A percentile compares a stretch with the other conserved stretches of the same genome.
Evolutionary conservation across 805 yeast species (phyloP).

Genomic region (Jamesozyma piceae): DNA sequence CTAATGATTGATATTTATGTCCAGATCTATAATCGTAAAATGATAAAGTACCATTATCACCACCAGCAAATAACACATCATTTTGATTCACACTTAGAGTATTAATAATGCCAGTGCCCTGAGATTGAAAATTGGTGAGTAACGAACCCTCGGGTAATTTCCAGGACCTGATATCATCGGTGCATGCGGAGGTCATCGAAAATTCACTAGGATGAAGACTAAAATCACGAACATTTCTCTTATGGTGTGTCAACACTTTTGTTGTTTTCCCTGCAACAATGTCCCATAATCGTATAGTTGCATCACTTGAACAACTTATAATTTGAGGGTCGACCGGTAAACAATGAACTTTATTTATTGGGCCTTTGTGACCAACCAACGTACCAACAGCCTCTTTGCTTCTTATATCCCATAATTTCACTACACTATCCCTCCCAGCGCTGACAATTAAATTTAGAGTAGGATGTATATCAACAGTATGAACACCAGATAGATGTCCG

Average conservation of each 20-base stretch:
- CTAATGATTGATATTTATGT: constrained; percentile 43
- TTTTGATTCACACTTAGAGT: constrained; percentile 53
- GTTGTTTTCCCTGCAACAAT: constrained; percentile 61
- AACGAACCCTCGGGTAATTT: constrained; percentile 67
- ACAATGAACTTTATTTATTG: constrained; percentile 60
- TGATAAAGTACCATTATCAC: constrained; percentile 69
- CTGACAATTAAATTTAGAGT: constrained; percentile 71
- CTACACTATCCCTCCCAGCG: constrained; percentile 82
- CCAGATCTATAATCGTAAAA: constrained; percentile 77
- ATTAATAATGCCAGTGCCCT: constrained; percentile 44
- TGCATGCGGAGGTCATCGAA: constrained; percentile 72
- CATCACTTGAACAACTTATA: constrained; percentile 72
- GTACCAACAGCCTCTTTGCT: constrained; percentile 66
- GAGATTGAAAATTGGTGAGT: constrained; percentile 44
- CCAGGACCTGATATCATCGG: constrained; percentile 81
- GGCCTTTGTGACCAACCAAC: constrained; percentile 70
- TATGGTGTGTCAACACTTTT: constrained; percentile 74
- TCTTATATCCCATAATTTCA: constrained; percentile 90
- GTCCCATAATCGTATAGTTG: constrained; percentile 87
- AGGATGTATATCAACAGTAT: constrained; percentile 78
- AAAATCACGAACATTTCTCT: constrained; percentile 69
- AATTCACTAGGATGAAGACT: constrained; percentile 57
- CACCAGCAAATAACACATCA: constrained; percentile 68
- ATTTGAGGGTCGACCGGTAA: constrained; percentile 78
- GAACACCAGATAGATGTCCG: constrained; percentile 89